phyloP scores from a whole-genome alignment of 2,329 filamentous ascomycete genomes.

The Didymella segeticola region DNA sequence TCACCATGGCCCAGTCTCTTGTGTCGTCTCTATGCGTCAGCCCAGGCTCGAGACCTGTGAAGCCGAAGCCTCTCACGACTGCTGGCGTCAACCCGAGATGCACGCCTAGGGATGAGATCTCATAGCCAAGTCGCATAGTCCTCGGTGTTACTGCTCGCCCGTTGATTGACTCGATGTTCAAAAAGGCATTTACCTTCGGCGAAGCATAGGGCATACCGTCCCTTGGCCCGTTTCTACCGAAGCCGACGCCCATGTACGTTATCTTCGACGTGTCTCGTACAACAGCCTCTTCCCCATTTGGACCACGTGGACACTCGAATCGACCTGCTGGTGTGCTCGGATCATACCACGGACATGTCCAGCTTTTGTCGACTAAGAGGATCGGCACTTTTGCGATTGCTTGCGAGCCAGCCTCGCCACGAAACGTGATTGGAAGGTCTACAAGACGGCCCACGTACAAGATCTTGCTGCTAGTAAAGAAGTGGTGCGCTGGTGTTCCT shows the following conservation, averaged over 20 bases:
- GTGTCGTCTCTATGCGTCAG: conserved; percentile 35
- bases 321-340: conserved; percentile 30
- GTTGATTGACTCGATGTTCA: conserved; percentile 43
- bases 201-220: conserved; percentile 40
- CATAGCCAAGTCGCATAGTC: conserved; percentile 35
- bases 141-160: conserved; percentile 15
- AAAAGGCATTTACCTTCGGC: conserved; percentile 43
- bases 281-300: conserved; percentile 31
- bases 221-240: conserved; percentile 39
- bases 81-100: conserved; percentile 38
- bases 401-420: conserved; percentile 26
- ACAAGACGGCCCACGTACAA: conserved; percentile 44
- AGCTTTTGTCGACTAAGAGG: conserved; percentile 43
- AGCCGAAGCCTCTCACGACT: conserved; percentile 31
- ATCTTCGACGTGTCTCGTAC: conserved; percentile 38
- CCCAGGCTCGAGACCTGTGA: conserved; percentile 34
- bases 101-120: conserved; percentile 39
- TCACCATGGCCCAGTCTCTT: conserved; percentile 45
- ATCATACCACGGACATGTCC: conserved; percentile 44
- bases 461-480: conserved; percentile 45
- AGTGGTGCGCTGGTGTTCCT: conserved; percentile 41
- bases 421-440: conserved; percentile 36
- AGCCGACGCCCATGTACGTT: conserved; percentile 48
- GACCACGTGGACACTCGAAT: conserved; percentile 40
- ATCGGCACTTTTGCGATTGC: conserved; percentile 38